Evolutionary conservation across 1,284 basidiomycete species (phyloP), one percentile per base, ranked within the genome.

Genomic region (Pyrrhoderma noxium): DNA sequence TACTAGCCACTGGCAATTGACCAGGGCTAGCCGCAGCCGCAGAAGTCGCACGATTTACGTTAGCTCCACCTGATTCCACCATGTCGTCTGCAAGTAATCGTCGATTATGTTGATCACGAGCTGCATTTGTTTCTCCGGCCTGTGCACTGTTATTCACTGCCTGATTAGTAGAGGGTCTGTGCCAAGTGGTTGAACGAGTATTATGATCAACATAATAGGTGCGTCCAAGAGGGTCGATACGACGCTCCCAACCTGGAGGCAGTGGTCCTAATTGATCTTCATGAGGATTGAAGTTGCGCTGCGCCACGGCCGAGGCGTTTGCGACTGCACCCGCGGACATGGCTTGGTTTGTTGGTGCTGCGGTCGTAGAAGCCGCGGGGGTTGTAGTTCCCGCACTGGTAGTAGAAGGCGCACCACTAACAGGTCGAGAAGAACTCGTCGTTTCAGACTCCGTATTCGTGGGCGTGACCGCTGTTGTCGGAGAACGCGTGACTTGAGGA

Each of bases 171-270:
- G 77, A 80, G 35, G 79, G 85, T 34, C 89, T 73, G 62, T 85
- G 92, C 93, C 93, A 96, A 1, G 93, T 95, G 8, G 93, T 96
- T 3, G 87, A 87, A 51, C 93, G 82, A 9, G 89, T 92, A 67
- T 93, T 95, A 70, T 96, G 92, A 64, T 92, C 89, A 47, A 92
- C 89, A 61, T 91, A 96, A 67, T 96, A 96, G 18, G 89, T 93
- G 53, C 93, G 73, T 4, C 86, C 93, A 25, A 94, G 77, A 54
- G 93, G 90, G 68, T 96, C 93, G 51, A 92, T 88, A 52, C 93
- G 85, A 54, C 93, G 79, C 69, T 96, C 93, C 93, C 93, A 96
- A 3, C 92, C 91, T 31, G 72, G 65, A 2, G 93, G 93, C 19
- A 96, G 70, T 25, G 85, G 76, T 5, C 90, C 90, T 55, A 80